A percentile compares a stretch with the other conserved stretches of the same genome.
Conservation (phyloP, 352 stramenopile genomes). For the Phytophthora macrochlamydospora region DNA sequence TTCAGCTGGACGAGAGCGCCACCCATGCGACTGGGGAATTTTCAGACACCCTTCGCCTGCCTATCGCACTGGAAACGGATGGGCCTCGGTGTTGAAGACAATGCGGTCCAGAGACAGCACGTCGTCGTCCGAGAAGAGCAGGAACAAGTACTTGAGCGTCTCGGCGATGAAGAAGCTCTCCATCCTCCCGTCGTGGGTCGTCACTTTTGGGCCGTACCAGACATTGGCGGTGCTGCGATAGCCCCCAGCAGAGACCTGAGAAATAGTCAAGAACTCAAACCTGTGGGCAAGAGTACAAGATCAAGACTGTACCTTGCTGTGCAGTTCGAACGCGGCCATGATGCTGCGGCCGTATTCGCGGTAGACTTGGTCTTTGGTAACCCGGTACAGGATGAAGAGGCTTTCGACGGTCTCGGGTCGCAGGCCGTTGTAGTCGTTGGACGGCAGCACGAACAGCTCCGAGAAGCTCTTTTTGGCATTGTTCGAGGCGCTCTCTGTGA, state of each 20-base stretch:
- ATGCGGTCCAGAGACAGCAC: slow-evolving; percentile 93
- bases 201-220: slow-evolving; percentile 51
- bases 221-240: slow-evolving; percentile 84
- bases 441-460: slow-evolving; percentile 54
- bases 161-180: slow-evolving; percentile 99
- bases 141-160: slow-evolving; percentile 99
- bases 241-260: too few species aligned
- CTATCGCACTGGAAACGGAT: slow-evolving; percentile 70
- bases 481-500: too few species aligned
- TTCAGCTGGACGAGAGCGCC: too few species aligned
- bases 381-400: slow-evolving; percentile 96
- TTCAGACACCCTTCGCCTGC: neutral
- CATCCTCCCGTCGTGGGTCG: slow-evolving; percentile 87
- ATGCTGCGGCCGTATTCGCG: slow-evolving; percentile 96
- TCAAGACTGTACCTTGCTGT: slow-evolving; percentile 81
- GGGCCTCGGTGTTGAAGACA: slow-evolving; percentile 97
- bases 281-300: too few species aligned
- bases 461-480: slow-evolving; percentile 58
- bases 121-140: slow-evolving; percentile 88
- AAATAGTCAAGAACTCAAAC: too few species aligned
- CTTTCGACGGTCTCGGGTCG: slow-evolving; percentile 96
- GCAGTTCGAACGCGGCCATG: slow-evolving; percentile 92
- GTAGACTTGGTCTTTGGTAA: slow-evolving; percentile 95
- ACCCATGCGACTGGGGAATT: neutral
- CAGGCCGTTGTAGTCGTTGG: slow-evolving; percentile 95